phyloP scores from a whole-genome alignment of 805 yeast species.

The Lipomyces chichibuensis region DNA sequence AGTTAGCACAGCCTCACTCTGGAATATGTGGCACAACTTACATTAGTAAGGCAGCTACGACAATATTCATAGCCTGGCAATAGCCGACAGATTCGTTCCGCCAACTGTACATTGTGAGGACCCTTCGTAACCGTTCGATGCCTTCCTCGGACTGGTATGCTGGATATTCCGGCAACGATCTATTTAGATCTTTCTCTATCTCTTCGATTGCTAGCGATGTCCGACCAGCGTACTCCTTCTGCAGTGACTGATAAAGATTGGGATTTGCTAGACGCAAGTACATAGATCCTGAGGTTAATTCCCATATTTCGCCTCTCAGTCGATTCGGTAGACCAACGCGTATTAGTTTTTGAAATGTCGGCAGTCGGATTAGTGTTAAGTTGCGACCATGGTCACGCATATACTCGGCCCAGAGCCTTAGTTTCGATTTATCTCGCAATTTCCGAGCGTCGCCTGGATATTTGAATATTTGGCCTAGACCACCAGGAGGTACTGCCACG shows the following conservation, averaged over 20 bases:
- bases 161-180: conserved; percentile 93
- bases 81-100: conserved; percentile 95
- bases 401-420: conserved; percentile 92
- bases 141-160: conserved; percentile 91
- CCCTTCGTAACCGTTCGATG: conserved; percentile 79
- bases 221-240: conserved; percentile 64
- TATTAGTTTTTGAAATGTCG: conserved; percentile 76
- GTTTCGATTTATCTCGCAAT: conserved; percentile 76
- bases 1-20: background rate
- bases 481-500: conserved; percentile 70
- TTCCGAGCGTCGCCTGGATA: conserved; percentile 88
- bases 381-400: conserved; percentile 84
- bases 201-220: conserved; percentile 88
- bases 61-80: conserved; percentile 98
- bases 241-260: conserved; percentile 60
- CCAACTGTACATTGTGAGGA: conserved; percentile 94
- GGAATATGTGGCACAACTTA: conserved; percentile 30
- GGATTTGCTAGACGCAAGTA: conserved; percentile 66
- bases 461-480: conserved; percentile 79
- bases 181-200: conserved; percentile 90
- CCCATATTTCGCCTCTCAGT: conserved; percentile 96
- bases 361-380: conserved; percentile 71
- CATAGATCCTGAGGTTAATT: conserved; percentile 83
- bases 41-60: conserved; percentile 54
- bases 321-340: conserved; percentile 94